Conservation (phyloP, 257 asterid genomes). For the Nicotiana attenuata region DNA sequence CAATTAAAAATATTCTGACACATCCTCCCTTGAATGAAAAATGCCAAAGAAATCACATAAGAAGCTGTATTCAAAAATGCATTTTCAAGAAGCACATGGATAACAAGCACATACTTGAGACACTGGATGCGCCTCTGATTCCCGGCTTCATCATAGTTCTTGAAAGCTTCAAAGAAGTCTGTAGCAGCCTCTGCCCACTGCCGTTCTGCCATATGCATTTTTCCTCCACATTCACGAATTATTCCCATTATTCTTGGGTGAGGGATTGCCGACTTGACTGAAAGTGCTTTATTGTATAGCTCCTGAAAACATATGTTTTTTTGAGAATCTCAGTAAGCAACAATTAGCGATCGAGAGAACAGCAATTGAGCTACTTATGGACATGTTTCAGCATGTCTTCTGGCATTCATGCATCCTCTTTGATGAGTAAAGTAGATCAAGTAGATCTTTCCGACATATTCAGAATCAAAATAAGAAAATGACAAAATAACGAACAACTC, state of each 20-base stretch:
- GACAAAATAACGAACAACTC: background rate
- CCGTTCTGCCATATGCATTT: constrained; percentile 98
- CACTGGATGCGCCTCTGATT: constrained; percentile 95
- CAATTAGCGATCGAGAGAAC: background rate
- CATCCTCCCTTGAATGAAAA: background rate
- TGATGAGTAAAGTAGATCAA: background rate
- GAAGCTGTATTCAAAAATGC: background rate
- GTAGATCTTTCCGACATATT: background rate
- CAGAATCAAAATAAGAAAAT: background rate
- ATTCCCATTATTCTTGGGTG: constrained; percentile 99
- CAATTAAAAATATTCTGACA: background rate
- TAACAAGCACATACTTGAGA: constrained; percentile 53
- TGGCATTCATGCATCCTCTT: background rate
- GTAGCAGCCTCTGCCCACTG: constrained; percentile 98
- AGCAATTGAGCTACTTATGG: background rate
- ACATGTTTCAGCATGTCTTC: background rate
- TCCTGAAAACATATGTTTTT: constrained; percentile 44
- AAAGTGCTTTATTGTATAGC: constrained; percentile 75
- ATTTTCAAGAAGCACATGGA: background rate
- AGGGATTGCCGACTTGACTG: constrained; percentile 98
- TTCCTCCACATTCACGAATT: constrained; percentile 99
- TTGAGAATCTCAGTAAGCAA: background rate
- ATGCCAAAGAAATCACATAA: background rate
- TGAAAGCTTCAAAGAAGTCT: constrained; percentile 97
- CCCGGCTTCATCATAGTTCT: constrained; percentile 98